Evolutionary conservation across 1,139 yeast species (phyloP), one percentile per base, ranked within the genome.

Genomic region (Petasospora fabianii): DNA sequence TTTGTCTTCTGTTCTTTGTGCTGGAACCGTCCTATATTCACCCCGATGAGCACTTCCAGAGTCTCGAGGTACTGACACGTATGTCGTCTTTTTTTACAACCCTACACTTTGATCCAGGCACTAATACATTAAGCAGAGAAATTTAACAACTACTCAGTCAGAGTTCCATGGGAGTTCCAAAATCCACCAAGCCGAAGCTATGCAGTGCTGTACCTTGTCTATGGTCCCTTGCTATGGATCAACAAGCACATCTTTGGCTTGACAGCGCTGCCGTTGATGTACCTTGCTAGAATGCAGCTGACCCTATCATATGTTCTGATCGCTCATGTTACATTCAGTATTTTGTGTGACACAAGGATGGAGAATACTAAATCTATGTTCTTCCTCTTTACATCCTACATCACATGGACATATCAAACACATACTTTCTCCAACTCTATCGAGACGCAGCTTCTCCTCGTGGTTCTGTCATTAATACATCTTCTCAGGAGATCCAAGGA

Each of bases 31-130:
- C 97, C 1, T 94, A 94, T 58, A 80, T 94, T 35, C 99, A 94
- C 53, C 98, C 98, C 0, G 99, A 94, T 66, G 99, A 94, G 63
- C 96, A 90, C 59, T 86, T 87, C 59, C 99, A 94, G 60, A 77
- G 83, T 17, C 73, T 94, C 24, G 95, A 88, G 56, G 80, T 85
- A 0, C 57, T 92, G 15, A 70, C 82, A 5, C 61, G 65, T 49
- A 59, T 54, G 56, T 24, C 12, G 27, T 43, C 28, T 19, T 12
- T 12, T 13, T 13, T 14, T 13, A 13, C 12, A 9, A 12, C 27
- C 12, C 27, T n/a, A 7, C 7, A 8, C 21, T 28, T 12, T 17
- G 12, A n/a, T n/a, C n/a, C n/a, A n/a, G n/a, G n/a, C n/a, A n/a
- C n/a, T n/a, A n/a, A n/a, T n/a, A n/a, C n/a, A n/a, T n/a, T 17